Percentiles rank a stretch among this genome's conserved stretches.
These are phyloP conservation scores for Penicillium crustosum DNA, from an alignment of 2,329 filamentous ascomycete species.

Conservation along the genomic window DNA sequence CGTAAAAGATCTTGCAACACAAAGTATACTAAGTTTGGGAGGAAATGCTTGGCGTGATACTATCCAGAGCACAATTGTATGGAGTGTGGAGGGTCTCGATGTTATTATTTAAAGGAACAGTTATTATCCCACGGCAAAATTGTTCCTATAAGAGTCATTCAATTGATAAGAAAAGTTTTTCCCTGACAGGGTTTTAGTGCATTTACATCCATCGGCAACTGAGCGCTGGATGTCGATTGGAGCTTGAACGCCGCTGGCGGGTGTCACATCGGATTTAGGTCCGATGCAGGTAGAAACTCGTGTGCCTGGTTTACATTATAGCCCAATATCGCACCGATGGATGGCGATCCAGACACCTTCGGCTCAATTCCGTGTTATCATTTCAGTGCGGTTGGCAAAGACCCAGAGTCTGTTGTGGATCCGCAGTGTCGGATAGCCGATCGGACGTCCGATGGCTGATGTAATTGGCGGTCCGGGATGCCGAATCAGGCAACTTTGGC, in stretches of 20 bases:
- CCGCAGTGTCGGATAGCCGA: slow-evolving; percentile 22
- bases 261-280: slow-evolving; percentile 18
- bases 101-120: slow-evolving; percentile 2
- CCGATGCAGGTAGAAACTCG: slow-evolving; percentile 16
- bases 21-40: slow-evolving; percentile 2
- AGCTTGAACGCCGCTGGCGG: slow-evolving; percentile 14
- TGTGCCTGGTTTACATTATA: slow-evolving; percentile 4
- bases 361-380: slow-evolving; percentile 21
- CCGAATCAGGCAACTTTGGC: not conserved
- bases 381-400: slow-evolving; percentile 12
- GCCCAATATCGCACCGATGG: slow-evolving; percentile 14
- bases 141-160: slow-evolving; percentile 12
- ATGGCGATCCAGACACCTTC: slow-evolving; percentile 7
- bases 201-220: slow-evolving; percentile 18
- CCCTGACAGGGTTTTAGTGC: slow-evolving; percentile 8
- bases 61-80: not conserved
- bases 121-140: not conserved
- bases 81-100: not conserved
- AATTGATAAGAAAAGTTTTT: slow-evolving; percentile 9
- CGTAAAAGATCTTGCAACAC: not conserved
- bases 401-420: slow-evolving; percentile 14
- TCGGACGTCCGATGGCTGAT: slow-evolving; percentile 17
- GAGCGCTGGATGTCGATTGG: slow-evolving; percentile 19
- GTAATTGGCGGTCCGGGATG: slow-evolving; percentile 3
- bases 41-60: slow-evolving; percentile 9